These are phyloP conservation scores for Avena atlantica DNA, from an alignment of 176 grass and related monocot genomes.

Conservation along the genomic window DNA sequence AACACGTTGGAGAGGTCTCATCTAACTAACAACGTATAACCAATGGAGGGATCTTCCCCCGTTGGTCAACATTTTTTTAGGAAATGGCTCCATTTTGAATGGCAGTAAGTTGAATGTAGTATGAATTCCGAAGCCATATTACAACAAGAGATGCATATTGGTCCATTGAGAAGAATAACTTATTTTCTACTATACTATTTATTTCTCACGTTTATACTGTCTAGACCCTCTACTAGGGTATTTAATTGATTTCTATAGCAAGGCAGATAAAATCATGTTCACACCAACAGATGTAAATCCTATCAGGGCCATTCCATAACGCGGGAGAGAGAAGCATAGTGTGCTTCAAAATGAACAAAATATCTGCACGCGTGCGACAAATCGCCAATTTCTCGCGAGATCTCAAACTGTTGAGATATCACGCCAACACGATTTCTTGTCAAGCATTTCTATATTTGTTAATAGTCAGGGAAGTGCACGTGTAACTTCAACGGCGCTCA, in stretches of 20 bases:
- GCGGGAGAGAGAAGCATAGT: neutral
- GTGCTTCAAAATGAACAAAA: neutral
- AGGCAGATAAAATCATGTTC: no score
- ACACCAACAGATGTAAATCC: neutral
- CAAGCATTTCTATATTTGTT: neutral
- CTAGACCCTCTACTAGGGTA: neutral
- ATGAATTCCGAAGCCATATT: neutral
- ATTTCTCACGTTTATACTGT: neutral
- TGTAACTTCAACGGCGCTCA: conserved; percentile 28
- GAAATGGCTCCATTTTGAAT: neutral
- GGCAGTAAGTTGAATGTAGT: neutral
- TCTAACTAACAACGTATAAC: no score
- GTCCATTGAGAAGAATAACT: neutral
- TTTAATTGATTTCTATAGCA: neutral
- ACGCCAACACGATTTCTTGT: neutral
- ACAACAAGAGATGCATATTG: neutral
- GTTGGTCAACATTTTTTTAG: no score
- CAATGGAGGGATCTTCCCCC: no score
- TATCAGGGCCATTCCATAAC: neutral
- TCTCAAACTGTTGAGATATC: conserved; percentile 14
- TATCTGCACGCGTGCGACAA: neutral
- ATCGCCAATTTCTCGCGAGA: conserved; percentile 38
- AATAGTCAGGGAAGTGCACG: neutral
- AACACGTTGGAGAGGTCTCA: no score
- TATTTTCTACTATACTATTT: conserved; percentile 10